Conservation (phyloP, 2,329 filamentous ascomycete genomes). For the Aureobasidium sp. region DNA sequence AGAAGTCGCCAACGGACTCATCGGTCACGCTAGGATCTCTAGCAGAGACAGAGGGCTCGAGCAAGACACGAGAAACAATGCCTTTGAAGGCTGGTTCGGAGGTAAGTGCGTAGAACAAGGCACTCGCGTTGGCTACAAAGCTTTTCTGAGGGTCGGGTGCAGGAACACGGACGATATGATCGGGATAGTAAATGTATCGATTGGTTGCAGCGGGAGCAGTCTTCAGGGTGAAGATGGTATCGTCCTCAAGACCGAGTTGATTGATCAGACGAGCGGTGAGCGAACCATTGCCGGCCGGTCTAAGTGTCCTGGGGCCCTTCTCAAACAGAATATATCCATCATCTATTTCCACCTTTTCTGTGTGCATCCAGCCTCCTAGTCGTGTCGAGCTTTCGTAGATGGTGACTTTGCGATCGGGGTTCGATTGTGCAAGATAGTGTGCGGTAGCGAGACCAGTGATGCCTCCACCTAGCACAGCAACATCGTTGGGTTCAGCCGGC, state of each 20-base stretch:
- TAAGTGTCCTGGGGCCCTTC: conserved; percentile 71
- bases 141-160: conserved; percentile 31
- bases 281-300: conserved; percentile 53
- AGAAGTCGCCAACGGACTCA: conserved; percentile 64
- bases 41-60: conserved; percentile 26
- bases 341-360: conserved; percentile 53
- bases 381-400: conserved; percentile 66
- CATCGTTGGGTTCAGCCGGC: conserved; percentile 25
- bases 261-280: conserved; percentile 64
- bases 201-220: conserved; percentile 49
- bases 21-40: conserved; percentile 44
- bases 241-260: conserved; percentile 49
- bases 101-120: conserved; percentile 32
- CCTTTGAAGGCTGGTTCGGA: conserved; percentile 52
- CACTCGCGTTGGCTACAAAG: conserved; percentile 27
- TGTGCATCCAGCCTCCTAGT: conserved; percentile 79
- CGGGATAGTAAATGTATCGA: conserved; percentile 83
- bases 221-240: conserved; percentile 49
- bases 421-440: conserved; percentile 64
- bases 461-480: conserved; percentile 72
- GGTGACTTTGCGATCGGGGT: conserved; percentile 65
- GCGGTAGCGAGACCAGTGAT: conserved; percentile 75
- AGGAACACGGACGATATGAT: conserved; percentile 64
- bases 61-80: conserved; percentile 30
- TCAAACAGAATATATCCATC: conserved; percentile 68